Evolutionary conservation across 2,329 filamentous ascomycete genomes (phyloP).

Genomic region (Albifimbria verrucaria): DNA sequence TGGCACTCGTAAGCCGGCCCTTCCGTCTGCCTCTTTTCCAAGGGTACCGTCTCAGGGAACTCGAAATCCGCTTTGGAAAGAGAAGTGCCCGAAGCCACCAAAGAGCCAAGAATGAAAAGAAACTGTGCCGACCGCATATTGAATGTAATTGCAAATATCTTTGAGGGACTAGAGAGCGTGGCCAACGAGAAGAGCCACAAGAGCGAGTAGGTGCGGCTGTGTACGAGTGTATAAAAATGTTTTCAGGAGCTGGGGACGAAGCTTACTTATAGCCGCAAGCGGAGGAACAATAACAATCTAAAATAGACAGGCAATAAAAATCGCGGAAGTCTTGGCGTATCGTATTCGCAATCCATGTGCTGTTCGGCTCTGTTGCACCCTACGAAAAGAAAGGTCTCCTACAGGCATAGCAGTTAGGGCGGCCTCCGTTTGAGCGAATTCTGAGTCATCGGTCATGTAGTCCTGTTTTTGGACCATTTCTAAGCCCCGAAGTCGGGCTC

Average conservation of each 20-base stretch:
- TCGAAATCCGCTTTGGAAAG: conserved; percentile 18
- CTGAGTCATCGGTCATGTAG: no score
- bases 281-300: no score
- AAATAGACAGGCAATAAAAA: neutral
- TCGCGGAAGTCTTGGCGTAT: neutral
- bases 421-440: no score
- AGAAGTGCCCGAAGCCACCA: conserved; percentile 21
- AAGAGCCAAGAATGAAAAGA: conserved; percentile 23
- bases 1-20: conserved; percentile 44
- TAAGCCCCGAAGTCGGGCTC: no score
- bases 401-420: no score
- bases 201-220: neutral
- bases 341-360: neutral
- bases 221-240: conserved; percentile 8
- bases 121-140: conserved; percentile 26
- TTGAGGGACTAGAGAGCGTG: neutral
- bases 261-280: conserved; percentile 22
- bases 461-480: no score
- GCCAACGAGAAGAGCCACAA: neutral
- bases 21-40: conserved; percentile 39
- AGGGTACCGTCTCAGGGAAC: conserved; percentile 25
- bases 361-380: neutral
- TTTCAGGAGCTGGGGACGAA: neutral
- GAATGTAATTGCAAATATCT: neutral
- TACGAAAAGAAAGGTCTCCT: neutral